These are phyloP conservation scores for Fraxinus dipetala DNA, from an alignment of 305 asterid species.

Conservation along the genomic window DNA sequence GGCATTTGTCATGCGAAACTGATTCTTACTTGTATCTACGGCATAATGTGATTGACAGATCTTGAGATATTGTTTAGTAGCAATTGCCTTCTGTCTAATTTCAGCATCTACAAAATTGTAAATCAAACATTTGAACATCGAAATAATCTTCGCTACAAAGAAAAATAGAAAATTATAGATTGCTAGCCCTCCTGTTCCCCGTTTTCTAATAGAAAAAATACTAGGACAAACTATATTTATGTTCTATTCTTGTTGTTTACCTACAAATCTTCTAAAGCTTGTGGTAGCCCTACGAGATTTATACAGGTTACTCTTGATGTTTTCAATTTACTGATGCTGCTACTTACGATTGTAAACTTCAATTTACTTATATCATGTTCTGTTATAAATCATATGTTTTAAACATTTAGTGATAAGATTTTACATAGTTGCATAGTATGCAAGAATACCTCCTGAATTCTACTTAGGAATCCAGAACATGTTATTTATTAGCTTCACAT, in stretches of 20 bases:
- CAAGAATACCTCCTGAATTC: not conserved
- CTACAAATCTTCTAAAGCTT: not conserved
- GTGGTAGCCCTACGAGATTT: not conserved
- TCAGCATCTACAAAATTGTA: not conserved
- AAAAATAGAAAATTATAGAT: not conserved
- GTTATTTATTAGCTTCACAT: not conserved
- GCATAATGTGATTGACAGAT: not conserved
- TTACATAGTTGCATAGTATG: slow-evolving; percentile 2
- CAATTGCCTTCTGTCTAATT: not conserved
- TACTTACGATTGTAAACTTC: not conserved
- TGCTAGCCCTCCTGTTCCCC: not conserved
- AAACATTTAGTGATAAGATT: not conserved
- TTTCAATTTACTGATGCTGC: not conserved
- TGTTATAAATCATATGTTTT: not conserved
- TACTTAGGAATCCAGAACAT: not conserved
- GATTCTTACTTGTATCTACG: not conserved
- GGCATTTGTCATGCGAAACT: not conserved
- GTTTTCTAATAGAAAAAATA: not conserved
- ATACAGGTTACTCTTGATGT: not conserved
- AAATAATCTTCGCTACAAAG: not conserved
- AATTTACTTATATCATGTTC: not conserved
- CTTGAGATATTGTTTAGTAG: not conserved
- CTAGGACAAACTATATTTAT: not conserved
- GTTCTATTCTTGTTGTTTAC: not conserved
- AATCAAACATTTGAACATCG: not conserved